Evolutionary conservation across 345 rosid species (phyloP).

Genomic region (Sonneratia caseolaris): DNA sequence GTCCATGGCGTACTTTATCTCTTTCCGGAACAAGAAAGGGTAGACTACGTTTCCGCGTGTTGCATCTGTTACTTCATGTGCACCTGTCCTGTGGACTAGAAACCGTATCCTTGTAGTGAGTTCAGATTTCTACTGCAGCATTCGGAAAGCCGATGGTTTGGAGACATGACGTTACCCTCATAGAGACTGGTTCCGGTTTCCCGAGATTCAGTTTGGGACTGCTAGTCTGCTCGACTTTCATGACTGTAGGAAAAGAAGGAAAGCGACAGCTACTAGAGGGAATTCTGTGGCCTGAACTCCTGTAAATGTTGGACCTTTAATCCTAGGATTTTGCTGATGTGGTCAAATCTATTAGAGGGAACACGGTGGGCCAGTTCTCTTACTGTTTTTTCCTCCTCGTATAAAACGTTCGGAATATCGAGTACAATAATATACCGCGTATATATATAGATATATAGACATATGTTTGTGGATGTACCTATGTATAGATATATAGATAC

Average conservation of each 20-base stretch:
- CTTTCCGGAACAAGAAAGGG: background rate
- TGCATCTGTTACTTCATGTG: background rate
- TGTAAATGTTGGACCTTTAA: background rate
- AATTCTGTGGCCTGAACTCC: background rate
- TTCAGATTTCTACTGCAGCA: no score
- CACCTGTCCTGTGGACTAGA: background rate
- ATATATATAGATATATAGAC: no score
- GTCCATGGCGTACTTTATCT: background rate
- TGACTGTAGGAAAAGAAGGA: background rate
- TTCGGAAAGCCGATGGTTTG: no score
- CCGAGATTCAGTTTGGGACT: background rate
- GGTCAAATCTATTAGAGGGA: background rate
- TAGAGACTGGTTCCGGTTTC: background rate
- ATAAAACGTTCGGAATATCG: no score
- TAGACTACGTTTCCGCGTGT: background rate
- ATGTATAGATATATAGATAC: no score
- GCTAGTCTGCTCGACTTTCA: no score
- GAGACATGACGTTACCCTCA: background rate
- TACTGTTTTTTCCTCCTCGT: no score
- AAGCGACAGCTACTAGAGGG: background rate
- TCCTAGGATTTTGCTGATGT: background rate
- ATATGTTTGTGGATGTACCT: no score
- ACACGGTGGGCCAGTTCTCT: no score
- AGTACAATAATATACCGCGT: no score
- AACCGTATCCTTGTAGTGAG: no score